These are phyloP conservation scores for Candida broadrunensis DNA, from an alignment of 805 yeast species.

Conservation along the genomic window DNA sequence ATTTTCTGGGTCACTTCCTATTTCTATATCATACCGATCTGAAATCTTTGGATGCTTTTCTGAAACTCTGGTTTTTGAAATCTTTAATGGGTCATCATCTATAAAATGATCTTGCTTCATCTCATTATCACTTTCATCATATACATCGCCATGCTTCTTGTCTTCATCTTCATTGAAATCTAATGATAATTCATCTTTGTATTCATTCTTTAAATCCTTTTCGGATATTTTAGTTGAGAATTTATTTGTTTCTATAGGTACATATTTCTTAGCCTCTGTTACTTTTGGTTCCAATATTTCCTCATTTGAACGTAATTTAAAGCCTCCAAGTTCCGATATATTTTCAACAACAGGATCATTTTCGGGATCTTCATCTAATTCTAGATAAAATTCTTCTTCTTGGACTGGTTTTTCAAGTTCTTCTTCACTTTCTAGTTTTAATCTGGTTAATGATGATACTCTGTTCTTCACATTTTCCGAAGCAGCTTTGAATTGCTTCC, in stretches of 20 bases:
- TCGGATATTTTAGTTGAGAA: not conserved
- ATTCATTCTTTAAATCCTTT: conserved; percentile 4
- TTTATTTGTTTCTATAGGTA: conserved; percentile 6
- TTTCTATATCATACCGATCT: conserved; percentile 7
- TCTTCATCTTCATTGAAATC: conserved; percentile 3
- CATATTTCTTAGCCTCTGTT: conserved; percentile 4
- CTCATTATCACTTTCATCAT: conserved; percentile 7
- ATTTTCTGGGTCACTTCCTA: conserved; percentile 1
- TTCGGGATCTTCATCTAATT: conserved; percentile 9
- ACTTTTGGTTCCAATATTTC: not conserved
- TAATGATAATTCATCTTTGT: conserved; percentile 4
- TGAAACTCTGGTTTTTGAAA: not conserved
- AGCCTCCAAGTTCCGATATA: conserved; percentile 2
- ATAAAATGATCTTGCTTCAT: conserved; percentile 2
- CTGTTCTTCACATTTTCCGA: not conserved
- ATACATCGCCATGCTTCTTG: conserved; percentile 6
- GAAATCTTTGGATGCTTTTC: conserved; percentile 4
- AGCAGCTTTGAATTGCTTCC: too few relatives aligned
- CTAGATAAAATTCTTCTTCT: conserved; percentile 5
- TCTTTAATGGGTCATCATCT: conserved; percentile 5
- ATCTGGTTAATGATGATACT: too few relatives aligned
- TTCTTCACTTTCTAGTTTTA: not conserved
- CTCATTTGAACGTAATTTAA: not conserved
- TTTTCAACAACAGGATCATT: conserved; percentile 15
- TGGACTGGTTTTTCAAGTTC: not conserved